Evolutionary conservation across 2,329 filamentous ascomycete genomes (phyloP), one percentile per base, ranked within the genome.

Genomic region (Fusarium begoniae): DNA sequence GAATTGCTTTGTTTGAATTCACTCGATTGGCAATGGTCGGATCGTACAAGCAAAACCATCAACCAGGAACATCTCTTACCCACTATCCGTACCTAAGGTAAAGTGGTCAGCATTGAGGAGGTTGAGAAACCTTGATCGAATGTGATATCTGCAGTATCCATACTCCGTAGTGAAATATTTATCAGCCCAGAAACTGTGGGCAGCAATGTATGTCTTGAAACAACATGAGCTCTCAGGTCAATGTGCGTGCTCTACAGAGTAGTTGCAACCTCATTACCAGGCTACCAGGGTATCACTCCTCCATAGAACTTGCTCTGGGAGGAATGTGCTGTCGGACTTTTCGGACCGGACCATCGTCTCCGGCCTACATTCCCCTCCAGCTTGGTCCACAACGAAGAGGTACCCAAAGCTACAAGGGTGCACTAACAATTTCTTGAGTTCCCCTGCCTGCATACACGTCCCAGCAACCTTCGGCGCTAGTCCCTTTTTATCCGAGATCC

Each of bases 391-490:
- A 47, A 35, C 14, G 24, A 41, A 12, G 26, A 26, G 63, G 75
- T 74, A 75, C 75, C 32, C 44, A 63, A 50, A 66, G 54, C 51
- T 67, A 74, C 66, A 67, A 72, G n/a, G 17, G 28, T 67, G 64
- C 62, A 59, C 70, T 74, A 74, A 77, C 74, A 76, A 64, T 63
- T 44, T 51, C 44, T 57, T 70, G 66, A 57, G 57, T 35, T 57
- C 60, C 62, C 59, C 56, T 58, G 61, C 32, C 56, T 44, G 57
- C 35, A 50, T 47, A 43, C 37, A 69, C 18, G 15, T 51, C 28
- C 54, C 9, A 14, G 51, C 45, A 50, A 54, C 32, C n/a, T 44
- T n/a, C 4, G 12, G 37, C 40, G 37, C 66, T 73, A 71, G 57
- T n/a, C 61, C 26, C 3, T 14, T 41, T 67, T 13, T 12, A 11